phyloP scores from a whole-genome alignment of 805 yeast genomes.

The Teunomyces pallodes region DNA sequence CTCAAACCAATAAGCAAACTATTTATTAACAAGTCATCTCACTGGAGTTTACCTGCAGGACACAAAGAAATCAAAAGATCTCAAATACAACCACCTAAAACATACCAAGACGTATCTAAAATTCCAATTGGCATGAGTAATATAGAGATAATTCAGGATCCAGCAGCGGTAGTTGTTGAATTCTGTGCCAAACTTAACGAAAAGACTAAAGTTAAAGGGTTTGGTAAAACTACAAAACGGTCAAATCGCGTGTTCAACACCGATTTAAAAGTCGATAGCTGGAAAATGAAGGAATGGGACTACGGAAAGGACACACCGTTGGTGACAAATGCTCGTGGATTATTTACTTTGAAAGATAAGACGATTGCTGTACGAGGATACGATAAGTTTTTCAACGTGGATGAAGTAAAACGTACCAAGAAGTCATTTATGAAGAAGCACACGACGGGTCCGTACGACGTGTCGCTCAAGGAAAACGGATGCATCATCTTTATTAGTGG shows the following conservation, averaged over 20 bases:
- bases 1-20: too few species aligned
- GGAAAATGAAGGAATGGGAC: slow-evolving; percentile 94
- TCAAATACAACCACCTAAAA: too few species aligned
- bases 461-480: slow-evolving; percentile 89
- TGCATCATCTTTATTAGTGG: slow-evolving; percentile 86
- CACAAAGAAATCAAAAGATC: too few species aligned
- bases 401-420: slow-evolving; percentile 57
- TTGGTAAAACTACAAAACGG: slow-evolving; percentile 21
- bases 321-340: slow-evolving; percentile 69
- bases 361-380: slow-evolving; percentile 79
- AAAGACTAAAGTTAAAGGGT: slow-evolving; percentile 13
- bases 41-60: too few species aligned
- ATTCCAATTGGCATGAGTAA: not conserved
- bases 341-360: slow-evolving; percentile 54
- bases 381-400: slow-evolving; percentile 87
- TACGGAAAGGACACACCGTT: slow-evolving; percentile 50
- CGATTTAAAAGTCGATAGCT: slow-evolving; percentile 25
- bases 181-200: slow-evolving; percentile 19
- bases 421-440: slow-evolving; percentile 40
- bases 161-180: slow-evolving; percentile 10
- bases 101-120: too few species aligned
- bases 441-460: slow-evolving; percentile 74
- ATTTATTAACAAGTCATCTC: too few species aligned
- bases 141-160: not conserved
- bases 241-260: slow-evolving; percentile 10